Percentiles rank a stretch among this genome's conserved stretches.
Evolutionary conservation across 768 basidiomycete species (phyloP).

Genomic region (Kwoniella botswanensis): DNA sequence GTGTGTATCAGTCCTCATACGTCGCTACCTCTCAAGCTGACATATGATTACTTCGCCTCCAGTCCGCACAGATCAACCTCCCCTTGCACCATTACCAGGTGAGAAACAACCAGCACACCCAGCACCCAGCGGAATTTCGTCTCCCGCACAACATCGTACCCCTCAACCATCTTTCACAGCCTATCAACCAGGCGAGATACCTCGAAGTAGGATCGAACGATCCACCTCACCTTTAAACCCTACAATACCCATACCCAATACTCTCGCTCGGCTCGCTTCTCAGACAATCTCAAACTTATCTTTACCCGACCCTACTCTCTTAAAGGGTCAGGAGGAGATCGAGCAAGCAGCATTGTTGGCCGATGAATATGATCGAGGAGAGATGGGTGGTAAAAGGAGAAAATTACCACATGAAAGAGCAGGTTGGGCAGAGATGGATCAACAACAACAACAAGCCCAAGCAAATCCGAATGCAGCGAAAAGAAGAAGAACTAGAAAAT

Average conservation of each 20-base stretch:
- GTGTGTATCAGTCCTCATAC: background rate
- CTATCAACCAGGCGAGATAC: constrained; percentile 1
- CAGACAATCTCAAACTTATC: constrained; percentile 2
- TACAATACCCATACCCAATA: constrained; percentile 9
- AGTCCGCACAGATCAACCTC: constrained; percentile 11
- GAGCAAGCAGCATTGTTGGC: constrained; percentile 6
- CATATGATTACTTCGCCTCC: background rate
- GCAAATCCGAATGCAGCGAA: background rate
- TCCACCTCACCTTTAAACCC: constrained; percentile 10
- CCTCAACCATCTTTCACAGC: background rate
- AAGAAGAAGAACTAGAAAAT: constrained; percentile 11
- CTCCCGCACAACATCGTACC: background rate
- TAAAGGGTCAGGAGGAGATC: constrained; percentile 11
- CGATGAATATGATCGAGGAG: constrained; percentile 28
- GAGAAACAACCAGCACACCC: background rate
- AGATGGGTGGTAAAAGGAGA: constrained; percentile 53
- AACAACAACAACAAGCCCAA: constrained; percentile 17
- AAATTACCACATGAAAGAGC: constrained; percentile 45
- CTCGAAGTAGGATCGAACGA: background rate
- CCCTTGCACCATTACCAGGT: constrained; percentile 8
- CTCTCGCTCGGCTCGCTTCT: constrained; percentile 13
- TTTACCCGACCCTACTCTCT: background rate
- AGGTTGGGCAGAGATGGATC: constrained; percentile 52
- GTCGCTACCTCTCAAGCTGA: no score
- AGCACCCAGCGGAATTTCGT: background rate